phyloP scores from a whole-genome alignment of 805 yeast genomes.

The Starmerella stigmatis region DNA sequence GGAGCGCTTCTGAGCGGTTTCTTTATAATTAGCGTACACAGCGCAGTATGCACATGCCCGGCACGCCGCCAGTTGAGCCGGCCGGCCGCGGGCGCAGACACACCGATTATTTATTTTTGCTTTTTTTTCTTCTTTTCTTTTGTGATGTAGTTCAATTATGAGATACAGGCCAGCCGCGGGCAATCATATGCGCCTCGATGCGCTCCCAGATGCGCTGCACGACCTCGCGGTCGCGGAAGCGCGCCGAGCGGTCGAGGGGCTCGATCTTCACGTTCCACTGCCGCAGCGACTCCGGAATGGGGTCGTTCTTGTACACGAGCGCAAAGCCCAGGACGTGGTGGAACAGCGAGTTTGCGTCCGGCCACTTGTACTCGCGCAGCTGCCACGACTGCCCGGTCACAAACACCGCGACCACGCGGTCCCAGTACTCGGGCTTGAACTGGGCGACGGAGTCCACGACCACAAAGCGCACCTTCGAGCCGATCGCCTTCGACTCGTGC shows the following conservation, averaged over 20 bases:
- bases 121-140: background rate
- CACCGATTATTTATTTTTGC: background rate
- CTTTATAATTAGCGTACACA: background rate
- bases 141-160: background rate
- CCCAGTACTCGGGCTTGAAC: constrained; percentile 96
- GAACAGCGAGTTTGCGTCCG: constrained; percentile 68
- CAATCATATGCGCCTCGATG: constrained; percentile 60
- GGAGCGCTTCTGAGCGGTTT: constrained; percentile 58
- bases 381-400: constrained; percentile 99
- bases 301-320: constrained; percentile 66
- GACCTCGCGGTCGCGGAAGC: constrained; percentile 83
- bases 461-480: constrained; percentile 49
- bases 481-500: constrained; percentile 48
- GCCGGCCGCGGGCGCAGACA: no score
- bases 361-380: constrained; percentile 75
- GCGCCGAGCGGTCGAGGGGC: constrained; percentile 63
- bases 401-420: constrained; percentile 86
- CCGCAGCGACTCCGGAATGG: constrained; percentile 59
- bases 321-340: constrained; percentile 77
- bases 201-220: constrained; percentile 77
- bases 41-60: no score
- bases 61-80: no score
- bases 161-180: constrained; percentile 44
- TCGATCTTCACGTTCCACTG: constrained; percentile 85
- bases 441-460: constrained; percentile 82